phyloP scores from a whole-genome alignment of 2,329 filamentous ascomycete species.

The Zasmidium citrigriseum region DNA sequence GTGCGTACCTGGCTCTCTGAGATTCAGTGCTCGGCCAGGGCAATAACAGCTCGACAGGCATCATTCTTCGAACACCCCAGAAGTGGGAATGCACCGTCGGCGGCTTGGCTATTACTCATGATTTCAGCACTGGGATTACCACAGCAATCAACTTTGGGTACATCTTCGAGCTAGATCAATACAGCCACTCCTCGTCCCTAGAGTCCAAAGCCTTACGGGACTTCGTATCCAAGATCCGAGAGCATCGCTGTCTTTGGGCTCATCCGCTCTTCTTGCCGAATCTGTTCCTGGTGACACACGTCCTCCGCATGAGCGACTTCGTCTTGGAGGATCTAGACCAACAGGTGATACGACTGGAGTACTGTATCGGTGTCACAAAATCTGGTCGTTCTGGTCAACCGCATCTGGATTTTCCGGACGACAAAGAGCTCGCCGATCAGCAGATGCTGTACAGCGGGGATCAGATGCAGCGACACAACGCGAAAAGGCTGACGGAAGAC shows the following conservation, averaged over 20 bases:
- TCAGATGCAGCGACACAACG: constrained; percentile 12
- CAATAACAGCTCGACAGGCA: not conserved
- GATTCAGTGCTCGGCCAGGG: too few species aligned
- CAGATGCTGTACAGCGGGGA: constrained; percentile 9
- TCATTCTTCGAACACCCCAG: constrained; percentile 19
- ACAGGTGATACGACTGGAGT: constrained; percentile 10
- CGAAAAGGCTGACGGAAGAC: constrained; percentile 9
- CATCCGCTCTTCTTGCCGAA: constrained; percentile 12
- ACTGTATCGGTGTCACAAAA: constrained; percentile 15
- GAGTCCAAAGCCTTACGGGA: not conserved
- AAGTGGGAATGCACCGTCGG: constrained; percentile 15
- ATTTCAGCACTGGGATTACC: constrained; percentile 13
- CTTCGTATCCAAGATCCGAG: constrained; percentile 2
- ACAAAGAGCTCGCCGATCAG: not conserved
- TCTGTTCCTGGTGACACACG: constrained; percentile 11
- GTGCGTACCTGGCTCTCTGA: not conserved
- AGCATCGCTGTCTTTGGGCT: constrained; percentile 1
- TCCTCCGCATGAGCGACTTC: constrained; percentile 5
- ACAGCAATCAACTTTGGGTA: constrained; percentile 17
- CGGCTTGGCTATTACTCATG: constrained; percentile 11
- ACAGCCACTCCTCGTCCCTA: not conserved
- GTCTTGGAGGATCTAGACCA: constrained; percentile 3
- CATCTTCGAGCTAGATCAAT: constrained; percentile 11
- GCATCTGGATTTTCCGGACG: constrained; percentile 3
- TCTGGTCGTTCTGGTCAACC: constrained; percentile 10